A percentile compares a stretch with the other conserved stretches of the same genome.
Conservation (phyloP, 23 red algal genomes). For the Cyanidium caldarium region DNA sequence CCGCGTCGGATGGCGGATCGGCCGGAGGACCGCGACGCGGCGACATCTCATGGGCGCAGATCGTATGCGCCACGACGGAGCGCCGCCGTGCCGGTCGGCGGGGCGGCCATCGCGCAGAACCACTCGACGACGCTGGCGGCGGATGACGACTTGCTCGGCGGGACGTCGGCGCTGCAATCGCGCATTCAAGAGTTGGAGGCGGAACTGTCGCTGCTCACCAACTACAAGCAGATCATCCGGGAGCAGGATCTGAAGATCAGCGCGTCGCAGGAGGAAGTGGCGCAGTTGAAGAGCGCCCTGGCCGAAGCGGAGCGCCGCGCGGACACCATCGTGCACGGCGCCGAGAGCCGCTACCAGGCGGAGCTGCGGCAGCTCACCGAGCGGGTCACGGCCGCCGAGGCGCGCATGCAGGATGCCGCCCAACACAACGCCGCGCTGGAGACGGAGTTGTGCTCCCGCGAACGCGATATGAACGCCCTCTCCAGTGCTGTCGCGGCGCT, state of each 20-base stretch:
- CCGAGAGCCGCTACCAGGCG: not conserved
- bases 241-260: constrained; percentile 34
- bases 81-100: not conserved
- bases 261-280: constrained; percentile 18
- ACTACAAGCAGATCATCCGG: constrained; percentile 73
- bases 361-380: not conserved
- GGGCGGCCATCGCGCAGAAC: constrained; percentile 10
- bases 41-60: not conserved
- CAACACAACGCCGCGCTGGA: constrained; percentile 15
- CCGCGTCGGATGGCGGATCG: not conserved
- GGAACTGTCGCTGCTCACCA: constrained; percentile 7
- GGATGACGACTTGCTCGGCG: not conserved
- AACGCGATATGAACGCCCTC: constrained; percentile 22
- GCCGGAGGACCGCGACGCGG: not conserved
- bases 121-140: too few relatives aligned
- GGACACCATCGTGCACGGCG: constrained; percentile 11
- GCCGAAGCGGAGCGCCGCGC: constrained; percentile 24
- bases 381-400: too few relatives aligned
- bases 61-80: not conserved
- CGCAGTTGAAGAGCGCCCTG: constrained; percentile 18
- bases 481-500: constrained; percentile 29
- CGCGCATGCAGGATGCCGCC: not conserved
- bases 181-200: constrained; percentile 20
- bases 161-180: not conserved
- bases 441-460: constrained; percentile 22